A percentile compares a stretch with the other conserved stretches of the same genome.
These are phyloP conservation scores for Malassezia sp. DNA, from an alignment of 1,284 basidiomycete species.

Conservation along the genomic window DNA sequence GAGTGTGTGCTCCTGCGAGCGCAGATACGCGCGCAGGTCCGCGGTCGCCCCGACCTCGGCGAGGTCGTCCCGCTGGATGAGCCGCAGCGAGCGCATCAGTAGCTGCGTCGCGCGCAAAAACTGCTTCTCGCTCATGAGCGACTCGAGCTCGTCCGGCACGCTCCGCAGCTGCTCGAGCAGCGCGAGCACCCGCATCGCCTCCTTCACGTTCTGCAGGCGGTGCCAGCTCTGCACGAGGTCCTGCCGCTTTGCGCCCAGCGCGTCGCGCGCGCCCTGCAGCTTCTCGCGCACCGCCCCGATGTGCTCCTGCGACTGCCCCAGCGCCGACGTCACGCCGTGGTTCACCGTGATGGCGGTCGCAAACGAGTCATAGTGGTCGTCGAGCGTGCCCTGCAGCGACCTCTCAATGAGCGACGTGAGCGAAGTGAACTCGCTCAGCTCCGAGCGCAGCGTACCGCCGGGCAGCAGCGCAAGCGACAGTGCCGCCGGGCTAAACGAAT, in stretches of 20 bases:
- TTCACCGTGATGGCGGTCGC: constrained; percentile 45
- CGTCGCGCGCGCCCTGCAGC: constrained; percentile 37
- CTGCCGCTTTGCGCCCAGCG: constrained; percentile 37
- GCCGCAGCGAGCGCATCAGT: constrained; percentile 75
- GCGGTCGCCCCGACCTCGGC: constrained; percentile 83
- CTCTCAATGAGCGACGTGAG: constrained; percentile 35
- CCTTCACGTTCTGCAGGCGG: constrained; percentile 38
- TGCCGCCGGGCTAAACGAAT: constrained; percentile 39
- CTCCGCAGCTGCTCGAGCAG: constrained; percentile 59
- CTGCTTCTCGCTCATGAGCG: constrained; percentile 87
- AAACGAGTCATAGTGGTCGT: constrained; percentile 45
- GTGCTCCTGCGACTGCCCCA: constrained; percentile 30
- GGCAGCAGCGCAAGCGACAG: constrained; percentile 40
- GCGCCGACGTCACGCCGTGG: constrained; percentile 31
- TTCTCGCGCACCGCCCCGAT: constrained; percentile 28
- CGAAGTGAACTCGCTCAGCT: constrained; percentile 26
- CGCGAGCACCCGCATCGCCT: constrained; percentile 35
- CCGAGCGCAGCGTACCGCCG: constrained; percentile 33
- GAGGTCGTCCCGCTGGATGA: constrained; percentile 83
- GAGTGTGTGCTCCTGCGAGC: constrained; percentile 60
- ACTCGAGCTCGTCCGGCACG: constrained; percentile 82
- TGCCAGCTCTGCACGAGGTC: constrained; percentile 47
- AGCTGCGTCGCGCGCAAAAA: constrained; percentile 79
- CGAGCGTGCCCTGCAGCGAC: constrained; percentile 40
- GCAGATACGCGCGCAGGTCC: constrained; percentile 75